phyloP scores from a whole-genome alignment of 2,329 filamentous ascomycete species.

The Penicillium sp. region DNA sequence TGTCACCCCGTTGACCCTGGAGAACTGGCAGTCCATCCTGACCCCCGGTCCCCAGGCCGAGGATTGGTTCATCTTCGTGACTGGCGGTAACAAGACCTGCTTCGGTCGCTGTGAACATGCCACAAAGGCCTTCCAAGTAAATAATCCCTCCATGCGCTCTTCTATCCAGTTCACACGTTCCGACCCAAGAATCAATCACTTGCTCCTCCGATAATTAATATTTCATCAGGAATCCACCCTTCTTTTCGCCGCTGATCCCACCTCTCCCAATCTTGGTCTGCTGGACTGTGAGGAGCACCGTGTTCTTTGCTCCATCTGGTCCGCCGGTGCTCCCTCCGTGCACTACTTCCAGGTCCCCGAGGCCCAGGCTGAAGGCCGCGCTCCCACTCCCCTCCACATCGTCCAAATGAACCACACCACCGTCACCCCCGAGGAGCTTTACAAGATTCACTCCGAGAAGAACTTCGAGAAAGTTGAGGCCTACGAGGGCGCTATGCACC shows the following conservation, averaged over 20 bases:
- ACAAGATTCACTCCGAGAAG: slow-evolving; percentile 57
- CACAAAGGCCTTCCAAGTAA: slow-evolving; percentile 54
- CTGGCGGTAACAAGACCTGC: slow-evolving; percentile 65
- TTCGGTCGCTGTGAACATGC: slow-evolving; percentile 57
- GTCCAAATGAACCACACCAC: slow-evolving; percentile 58
- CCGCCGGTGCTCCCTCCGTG: slow-evolving; percentile 55
- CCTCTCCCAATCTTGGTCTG: slow-evolving; percentile 57
- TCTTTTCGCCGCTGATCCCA: slow-evolving; percentile 54
- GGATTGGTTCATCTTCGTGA: slow-evolving; percentile 62
- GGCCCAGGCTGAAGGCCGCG: slow-evolving; percentile 49
- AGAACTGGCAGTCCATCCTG: slow-evolving; percentile 59
- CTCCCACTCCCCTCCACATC: slow-evolving; percentile 54
- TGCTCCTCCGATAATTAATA: slow-evolving; percentile 9
- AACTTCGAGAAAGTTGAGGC: slow-evolving; percentile 52
- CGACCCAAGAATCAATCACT: background rate
- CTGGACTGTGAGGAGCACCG: slow-evolving; percentile 60
- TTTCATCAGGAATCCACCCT: slow-evolving; percentile 50
- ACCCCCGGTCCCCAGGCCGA: slow-evolving; percentile 42
- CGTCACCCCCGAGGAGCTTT: slow-evolving; percentile 57
- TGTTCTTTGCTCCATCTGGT: slow-evolving; percentile 62
- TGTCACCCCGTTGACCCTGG: slow-evolving; percentile 54
- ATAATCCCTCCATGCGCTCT: slow-evolving; percentile 12
- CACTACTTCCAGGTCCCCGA: slow-evolving; percentile 59
- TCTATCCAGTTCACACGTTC: background rate
- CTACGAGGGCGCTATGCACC: slow-evolving; percentile 62